Evolutionary conservation across 352 stramenopile genomes (phyloP).

Genomic region (Globisporangium acanthophoron): DNA sequence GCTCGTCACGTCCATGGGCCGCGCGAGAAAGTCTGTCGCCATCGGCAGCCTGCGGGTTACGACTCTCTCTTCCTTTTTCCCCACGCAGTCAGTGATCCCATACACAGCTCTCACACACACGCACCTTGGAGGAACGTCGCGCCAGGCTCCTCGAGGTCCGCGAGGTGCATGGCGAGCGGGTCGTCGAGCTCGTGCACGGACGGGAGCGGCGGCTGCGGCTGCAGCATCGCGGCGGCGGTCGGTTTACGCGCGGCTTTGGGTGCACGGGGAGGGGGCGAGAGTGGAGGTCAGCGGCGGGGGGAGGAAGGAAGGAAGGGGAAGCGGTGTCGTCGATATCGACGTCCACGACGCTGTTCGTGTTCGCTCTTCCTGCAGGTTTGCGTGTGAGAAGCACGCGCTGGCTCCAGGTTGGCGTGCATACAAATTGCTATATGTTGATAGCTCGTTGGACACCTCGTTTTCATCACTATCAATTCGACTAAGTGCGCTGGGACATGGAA

Average conservation of each 20-base stretch:
- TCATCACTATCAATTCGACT: too few relatives aligned
- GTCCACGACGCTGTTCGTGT: too few relatives aligned
- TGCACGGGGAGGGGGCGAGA: background rate
- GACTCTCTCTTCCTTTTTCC: background rate
- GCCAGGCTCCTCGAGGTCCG: slow-evolving; percentile 62
- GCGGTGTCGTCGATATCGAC: too few relatives aligned
- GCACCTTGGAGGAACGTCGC: slow-evolving; percentile 63
- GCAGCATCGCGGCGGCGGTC: slow-evolving; percentile 25
- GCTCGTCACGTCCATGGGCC: slow-evolving; percentile 14
- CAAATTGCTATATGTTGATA: too few relatives aligned
- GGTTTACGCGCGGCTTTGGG: background rate
- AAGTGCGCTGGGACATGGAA: background rate
- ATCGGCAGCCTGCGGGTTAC: background rate
- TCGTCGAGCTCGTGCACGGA: slow-evolving; percentile 67
- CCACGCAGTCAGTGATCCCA: background rate
- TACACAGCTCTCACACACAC: background rate
- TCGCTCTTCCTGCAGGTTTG: background rate
- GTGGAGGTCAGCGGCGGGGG: background rate
- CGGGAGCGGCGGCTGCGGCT: slow-evolving; percentile 44
- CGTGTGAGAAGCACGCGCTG: background rate
- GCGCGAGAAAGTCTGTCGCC: slow-evolving; percentile 30
- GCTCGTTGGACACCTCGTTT: background rate
- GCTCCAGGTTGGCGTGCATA: background rate
- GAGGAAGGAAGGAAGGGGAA: background rate
- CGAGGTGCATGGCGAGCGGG: slow-evolving; percentile 60